These are phyloP conservation scores for Corniculantispora saksenae DNA, from an alignment of 2,329 filamentous ascomycete species.

Conservation along the genomic window DNA sequence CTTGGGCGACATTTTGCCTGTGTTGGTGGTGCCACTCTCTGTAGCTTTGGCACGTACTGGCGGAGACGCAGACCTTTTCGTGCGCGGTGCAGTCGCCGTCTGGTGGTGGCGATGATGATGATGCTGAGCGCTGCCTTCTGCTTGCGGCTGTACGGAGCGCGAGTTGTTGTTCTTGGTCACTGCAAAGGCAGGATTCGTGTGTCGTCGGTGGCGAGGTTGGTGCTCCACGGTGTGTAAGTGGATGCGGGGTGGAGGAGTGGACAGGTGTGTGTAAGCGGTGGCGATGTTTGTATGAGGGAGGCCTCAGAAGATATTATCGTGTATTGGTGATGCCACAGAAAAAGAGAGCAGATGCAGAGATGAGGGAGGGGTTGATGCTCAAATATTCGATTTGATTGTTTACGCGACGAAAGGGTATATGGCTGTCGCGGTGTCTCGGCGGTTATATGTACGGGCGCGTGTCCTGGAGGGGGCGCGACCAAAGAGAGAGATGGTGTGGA, in stretches of 20 bases:
- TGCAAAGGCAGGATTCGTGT: conserved; percentile 6
- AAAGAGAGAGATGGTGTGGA: not conserved
- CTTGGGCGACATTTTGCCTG: conserved; percentile 11
- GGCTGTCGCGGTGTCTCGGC: conserved; percentile 6
- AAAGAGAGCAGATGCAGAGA: not conserved
- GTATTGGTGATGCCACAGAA: not conserved
- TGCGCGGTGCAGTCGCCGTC: not conserved
- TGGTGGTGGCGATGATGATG: not conserved
- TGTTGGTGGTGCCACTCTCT: not conserved
- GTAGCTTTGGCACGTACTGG: no score
- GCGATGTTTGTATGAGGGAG: not conserved
- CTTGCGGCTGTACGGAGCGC: not conserved
- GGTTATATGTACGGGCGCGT: conserved; percentile 2
- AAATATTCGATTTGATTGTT: not conserved
- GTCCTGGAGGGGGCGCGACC: not conserved
- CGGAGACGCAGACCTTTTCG: not conserved
- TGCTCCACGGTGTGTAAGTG: conserved; percentile 18
- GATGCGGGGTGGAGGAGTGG: conserved; percentile 8
- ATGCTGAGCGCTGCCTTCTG: not conserved
- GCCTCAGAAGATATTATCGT: not conserved
- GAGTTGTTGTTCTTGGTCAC: not conserved
- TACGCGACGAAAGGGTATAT: not conserved
- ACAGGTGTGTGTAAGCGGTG: not conserved
- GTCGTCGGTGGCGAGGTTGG: conserved; percentile 13
- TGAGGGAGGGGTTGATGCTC: not conserved